These are phyloP conservation scores for Thelonectria blattea DNA, from an alignment of 2,329 filamentous ascomycete species.

Conservation along the genomic window DNA sequence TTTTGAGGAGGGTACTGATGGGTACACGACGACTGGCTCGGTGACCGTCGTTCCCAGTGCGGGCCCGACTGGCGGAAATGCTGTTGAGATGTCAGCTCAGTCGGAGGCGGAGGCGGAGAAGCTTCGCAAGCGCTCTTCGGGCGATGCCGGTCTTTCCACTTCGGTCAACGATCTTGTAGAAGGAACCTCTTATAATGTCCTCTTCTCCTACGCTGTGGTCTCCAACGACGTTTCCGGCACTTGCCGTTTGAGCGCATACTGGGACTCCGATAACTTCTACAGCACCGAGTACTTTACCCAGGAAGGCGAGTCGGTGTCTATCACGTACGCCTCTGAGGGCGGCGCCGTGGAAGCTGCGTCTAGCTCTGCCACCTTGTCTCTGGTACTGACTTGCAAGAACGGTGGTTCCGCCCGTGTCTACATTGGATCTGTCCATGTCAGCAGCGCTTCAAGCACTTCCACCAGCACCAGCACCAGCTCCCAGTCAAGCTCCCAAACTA, in stretches of 20 bases:
- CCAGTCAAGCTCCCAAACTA: background rate
- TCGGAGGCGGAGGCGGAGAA: background rate
- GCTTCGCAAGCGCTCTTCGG: background rate
- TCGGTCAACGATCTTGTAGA: background rate
- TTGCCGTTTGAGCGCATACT: background rate
- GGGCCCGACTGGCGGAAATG: background rate
- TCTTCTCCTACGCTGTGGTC: background rate
- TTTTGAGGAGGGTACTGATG: background rate
- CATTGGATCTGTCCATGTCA: background rate
- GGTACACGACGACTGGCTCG: background rate
- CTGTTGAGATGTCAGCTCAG: background rate
- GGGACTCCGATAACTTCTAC: background rate
- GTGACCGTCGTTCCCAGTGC: background rate
- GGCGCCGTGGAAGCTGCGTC: background rate
- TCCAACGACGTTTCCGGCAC: background rate
- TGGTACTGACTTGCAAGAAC: background rate
- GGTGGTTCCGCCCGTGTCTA: background rate
- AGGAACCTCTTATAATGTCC: background rate
- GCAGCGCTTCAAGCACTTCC: background rate
- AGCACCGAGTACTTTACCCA: background rate
- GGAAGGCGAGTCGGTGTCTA: background rate
- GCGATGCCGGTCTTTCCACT: background rate
- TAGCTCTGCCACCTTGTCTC: background rate
- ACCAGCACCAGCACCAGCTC: background rate
- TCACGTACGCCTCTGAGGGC: background rate